A percentile compares a stretch with the other conserved stretches of the same genome.
These are phyloP conservation scores for Mycena galericulata DNA, from an alignment of 768 basidiomycete species.

Conservation along the genomic window DNA sequence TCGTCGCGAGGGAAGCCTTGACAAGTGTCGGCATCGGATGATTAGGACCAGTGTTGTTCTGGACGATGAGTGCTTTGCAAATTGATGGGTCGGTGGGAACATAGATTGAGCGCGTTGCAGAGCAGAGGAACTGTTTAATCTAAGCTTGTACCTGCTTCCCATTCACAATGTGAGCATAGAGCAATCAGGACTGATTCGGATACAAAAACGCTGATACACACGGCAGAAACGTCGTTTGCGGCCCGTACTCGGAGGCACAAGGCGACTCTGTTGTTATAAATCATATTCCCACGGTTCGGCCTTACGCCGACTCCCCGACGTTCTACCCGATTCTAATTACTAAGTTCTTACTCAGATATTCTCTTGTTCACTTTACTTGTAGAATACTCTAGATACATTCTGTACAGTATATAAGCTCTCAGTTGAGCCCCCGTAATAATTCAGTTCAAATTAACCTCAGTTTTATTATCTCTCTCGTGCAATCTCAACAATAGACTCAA, in stretches of 20 bases:
- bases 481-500: too few relatives aligned
- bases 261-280: too few relatives aligned
- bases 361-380: too few relatives aligned
- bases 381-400: too few relatives aligned
- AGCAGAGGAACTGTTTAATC: not conserved
- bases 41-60: not conserved
- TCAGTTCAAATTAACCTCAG: too few relatives aligned
- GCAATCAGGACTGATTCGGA: not conserved
- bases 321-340: too few relatives aligned
- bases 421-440: too few relatives aligned
- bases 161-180: conserved; percentile 1
- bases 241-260: conserved; percentile 6
- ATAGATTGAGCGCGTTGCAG: not conserved
- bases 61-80: not conserved
- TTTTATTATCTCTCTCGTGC: too few relatives aligned
- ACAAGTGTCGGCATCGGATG: conserved; percentile 4
- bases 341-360: too few relatives aligned
- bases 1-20: not conserved
- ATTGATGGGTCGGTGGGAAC: not conserved
- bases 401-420: too few relatives aligned
- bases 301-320: too few relatives aligned
- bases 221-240: not conserved
- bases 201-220: not conserved
- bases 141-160: not conserved
- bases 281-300: too few relatives aligned